Conservation (phyloP, 73 alveolate genomes). For the Paramecium octaurelia region DNA sequence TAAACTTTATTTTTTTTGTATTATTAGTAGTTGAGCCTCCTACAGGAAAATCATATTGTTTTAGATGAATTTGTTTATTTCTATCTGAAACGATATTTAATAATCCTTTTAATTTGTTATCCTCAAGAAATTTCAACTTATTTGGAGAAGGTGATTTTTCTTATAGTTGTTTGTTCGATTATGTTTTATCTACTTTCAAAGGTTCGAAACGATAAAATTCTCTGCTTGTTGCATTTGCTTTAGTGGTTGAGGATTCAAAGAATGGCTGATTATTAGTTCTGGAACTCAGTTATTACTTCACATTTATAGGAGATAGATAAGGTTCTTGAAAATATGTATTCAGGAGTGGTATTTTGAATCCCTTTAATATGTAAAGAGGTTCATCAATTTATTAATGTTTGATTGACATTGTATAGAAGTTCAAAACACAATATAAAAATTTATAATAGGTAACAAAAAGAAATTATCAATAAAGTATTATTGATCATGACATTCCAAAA, state of each 20-base stretch:
- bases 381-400: neutral
- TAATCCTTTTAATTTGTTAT: neutral
- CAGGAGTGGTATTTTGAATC: neutral
- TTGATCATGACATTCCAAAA: neutral
- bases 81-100: neutral
- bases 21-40: neutral
- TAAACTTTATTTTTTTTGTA: neutral
- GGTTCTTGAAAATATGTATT: neutral
- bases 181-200: neutral
- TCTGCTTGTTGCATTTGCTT: neutral
- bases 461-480: neutral
- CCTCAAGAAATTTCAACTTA: neutral
- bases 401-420: neutral
- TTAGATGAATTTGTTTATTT: neutral
- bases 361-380: neutral
- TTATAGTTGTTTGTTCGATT: neutral
- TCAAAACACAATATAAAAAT: neutral
- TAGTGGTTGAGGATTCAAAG: neutral
- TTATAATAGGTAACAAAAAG: neutral
- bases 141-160: neutral
- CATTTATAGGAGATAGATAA: neutral
- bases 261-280: neutral
- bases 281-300: neutral
- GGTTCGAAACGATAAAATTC: neutral
- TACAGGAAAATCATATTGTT: neutral